Conservation (phyloP, 2,329 filamentous ascomycete species). For the Ceratocystis cacaofunesta region DNA sequence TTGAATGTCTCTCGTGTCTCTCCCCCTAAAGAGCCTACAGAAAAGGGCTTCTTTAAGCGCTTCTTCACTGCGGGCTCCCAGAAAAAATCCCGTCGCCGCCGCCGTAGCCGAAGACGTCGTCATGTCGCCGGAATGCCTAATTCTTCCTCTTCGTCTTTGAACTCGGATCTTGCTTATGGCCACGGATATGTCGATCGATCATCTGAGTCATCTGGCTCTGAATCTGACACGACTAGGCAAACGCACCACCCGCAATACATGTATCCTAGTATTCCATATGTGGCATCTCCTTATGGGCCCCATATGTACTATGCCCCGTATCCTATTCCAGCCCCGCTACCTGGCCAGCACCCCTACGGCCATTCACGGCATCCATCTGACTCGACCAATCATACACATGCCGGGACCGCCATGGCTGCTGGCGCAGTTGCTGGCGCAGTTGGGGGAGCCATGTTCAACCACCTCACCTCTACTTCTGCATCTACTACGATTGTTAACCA, state of each 20-base stretch:
- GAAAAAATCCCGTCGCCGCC: constrained; percentile 33
- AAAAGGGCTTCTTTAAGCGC: constrained; percentile 40
- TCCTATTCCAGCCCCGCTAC: neutral
- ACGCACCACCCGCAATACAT: constrained; percentile 8
- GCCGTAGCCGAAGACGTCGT: constrained; percentile 28
- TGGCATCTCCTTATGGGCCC: constrained; percentile 1
- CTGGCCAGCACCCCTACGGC: neutral
- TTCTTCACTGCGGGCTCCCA: constrained; percentile 44
- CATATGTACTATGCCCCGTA: constrained; percentile 3
- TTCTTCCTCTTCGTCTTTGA: constrained; percentile 52
- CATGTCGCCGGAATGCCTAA: constrained; percentile 42
- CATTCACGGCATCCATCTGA: neutral
- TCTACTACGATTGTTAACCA: neutral
- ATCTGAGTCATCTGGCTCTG: constrained; percentile 10
- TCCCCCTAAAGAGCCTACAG: constrained; percentile 28
- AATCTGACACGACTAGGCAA: constrained; percentile 10
- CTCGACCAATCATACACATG: constrained; percentile 5
- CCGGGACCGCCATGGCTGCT: constrained; percentile 8
- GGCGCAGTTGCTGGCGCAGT: constrained; percentile 12
- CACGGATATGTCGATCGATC: constrained; percentile 38
- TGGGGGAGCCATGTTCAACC: neutral
- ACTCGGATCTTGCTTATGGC: constrained; percentile 55
- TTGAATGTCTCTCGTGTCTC: constrained; percentile 49
- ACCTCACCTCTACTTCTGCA: neutral
- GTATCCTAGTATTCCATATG: constrained; percentile 8